Evolutionary conservation across 2,329 filamentous ascomycete species (phyloP).

Genomic region (Rhinocladiella mackenziei): DNA sequence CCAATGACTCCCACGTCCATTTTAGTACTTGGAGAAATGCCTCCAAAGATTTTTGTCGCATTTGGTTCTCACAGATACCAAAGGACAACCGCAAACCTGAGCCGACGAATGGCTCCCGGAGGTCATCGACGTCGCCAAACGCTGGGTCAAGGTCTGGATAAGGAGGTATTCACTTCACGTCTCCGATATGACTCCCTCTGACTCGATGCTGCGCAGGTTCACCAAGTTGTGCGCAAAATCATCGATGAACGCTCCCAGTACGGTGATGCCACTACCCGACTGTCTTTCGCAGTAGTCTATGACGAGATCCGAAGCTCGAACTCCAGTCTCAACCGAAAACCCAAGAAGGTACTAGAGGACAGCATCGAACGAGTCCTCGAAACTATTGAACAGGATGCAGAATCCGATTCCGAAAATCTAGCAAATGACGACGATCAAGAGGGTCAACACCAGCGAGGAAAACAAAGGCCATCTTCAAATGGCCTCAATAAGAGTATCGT

Average conservation of each 20-base stretch:
- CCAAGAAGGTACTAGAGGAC: constrained; percentile 76
- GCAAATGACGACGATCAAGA: constrained; percentile 43
- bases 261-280: constrained; percentile 42
- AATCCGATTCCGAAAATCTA: constrained; percentile 47
- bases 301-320: constrained; percentile 80
- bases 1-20: too few species aligned
- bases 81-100: not conserved
- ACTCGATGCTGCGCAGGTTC: constrained; percentile 49
- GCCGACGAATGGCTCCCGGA: constrained; percentile 36
- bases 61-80: not conserved
- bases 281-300: constrained; percentile 63
- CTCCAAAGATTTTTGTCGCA: too few species aligned
- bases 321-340: constrained; percentile 75
- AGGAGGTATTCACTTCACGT: constrained; percentile 47
- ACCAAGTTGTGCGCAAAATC: constrained; percentile 73
- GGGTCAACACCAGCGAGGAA: constrained; percentile 31
- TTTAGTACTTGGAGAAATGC: too few species aligned
- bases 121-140: constrained; percentile 43
- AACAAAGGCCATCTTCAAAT: constrained; percentile 43
- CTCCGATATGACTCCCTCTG: not conserved
- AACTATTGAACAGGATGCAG: constrained; percentile 61
- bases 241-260: constrained; percentile 60
- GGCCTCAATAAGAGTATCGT: constrained; percentile 64
- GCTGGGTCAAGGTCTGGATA: constrained; percentile 57
- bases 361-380: constrained; percentile 78